phyloP scores from a whole-genome alignment of 2,329 filamentous ascomycete genomes.

The Aurifilum marmelostoma region DNA sequence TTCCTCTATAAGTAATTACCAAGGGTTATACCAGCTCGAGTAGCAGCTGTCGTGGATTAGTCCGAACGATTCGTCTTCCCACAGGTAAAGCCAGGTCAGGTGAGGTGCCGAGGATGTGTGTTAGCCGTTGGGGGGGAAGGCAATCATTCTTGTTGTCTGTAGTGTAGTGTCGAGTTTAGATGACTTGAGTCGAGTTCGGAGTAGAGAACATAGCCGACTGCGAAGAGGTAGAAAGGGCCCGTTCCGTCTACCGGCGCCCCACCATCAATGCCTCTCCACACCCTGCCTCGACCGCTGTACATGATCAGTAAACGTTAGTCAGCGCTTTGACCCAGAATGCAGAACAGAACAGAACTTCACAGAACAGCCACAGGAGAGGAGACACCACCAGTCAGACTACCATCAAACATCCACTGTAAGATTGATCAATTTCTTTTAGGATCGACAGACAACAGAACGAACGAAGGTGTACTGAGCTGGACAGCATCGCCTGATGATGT shows the following conservation, averaged over 20 bases:
- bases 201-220: neutral
- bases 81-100: neutral
- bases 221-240: neutral
- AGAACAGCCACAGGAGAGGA: neutral
- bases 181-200: neutral
- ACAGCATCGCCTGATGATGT: too few relatives aligned
- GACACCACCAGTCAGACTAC: neutral
- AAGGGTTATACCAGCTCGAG: neutral
- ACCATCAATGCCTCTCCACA: neutral
- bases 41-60: neutral
- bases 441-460: neutral
- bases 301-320: neutral
- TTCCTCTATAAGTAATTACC: neutral
- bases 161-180: neutral
- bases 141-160: neutral
- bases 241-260: conserved; percentile 3
- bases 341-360: neutral
- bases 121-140: neutral
- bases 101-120: neutral
- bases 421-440: too few relatives aligned
- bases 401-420: too few relatives aligned
- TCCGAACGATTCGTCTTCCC: neutral
- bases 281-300: neutral
- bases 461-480: too few relatives aligned
- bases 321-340: neutral